Evolutionary conservation across 345 rosid species (phyloP).

Genomic region (Corymbia maculata): DNA sequence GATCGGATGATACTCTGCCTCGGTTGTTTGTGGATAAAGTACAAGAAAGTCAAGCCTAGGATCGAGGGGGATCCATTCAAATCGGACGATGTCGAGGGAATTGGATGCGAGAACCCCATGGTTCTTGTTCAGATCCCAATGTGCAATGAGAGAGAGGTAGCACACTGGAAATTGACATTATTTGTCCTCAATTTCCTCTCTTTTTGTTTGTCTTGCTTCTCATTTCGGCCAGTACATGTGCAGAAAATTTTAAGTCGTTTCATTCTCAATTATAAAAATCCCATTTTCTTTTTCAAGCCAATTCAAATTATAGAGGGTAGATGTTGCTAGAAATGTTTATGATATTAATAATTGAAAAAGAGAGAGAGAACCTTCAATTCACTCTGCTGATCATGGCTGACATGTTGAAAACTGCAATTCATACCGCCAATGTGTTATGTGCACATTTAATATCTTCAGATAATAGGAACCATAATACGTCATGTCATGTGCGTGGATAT

Average conservation of each 20-base stretch:
- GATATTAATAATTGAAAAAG: neutral
- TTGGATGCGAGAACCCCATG: neutral
- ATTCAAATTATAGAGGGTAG: slow-evolving; percentile 8
- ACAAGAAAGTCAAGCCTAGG: neutral
- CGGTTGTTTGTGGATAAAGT: slow-evolving; percentile 10
- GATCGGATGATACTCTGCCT: slow-evolving; percentile 10
- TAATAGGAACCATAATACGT: neutral
- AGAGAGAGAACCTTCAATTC: neutral
- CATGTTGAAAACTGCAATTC: neutral
- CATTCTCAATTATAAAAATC: neutral
- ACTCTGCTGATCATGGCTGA: neutral
- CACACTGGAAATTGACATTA: slow-evolving; percentile 6
- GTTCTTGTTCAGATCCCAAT: slow-evolving; percentile 14
- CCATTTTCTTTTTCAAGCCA: neutral
- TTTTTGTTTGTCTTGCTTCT: neutral
- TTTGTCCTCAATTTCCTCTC: slow-evolving; percentile 10
- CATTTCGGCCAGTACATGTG: neutral
- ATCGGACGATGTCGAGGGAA: neutral
- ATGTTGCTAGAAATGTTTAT: neutral
- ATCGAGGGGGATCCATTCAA: neutral
- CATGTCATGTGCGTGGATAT: neutral
- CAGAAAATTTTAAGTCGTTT: neutral
- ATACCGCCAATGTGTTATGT: neutral
- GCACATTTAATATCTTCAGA: neutral
- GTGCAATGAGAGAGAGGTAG: slow-evolving; percentile 19